Evolutionary conservation across 2,329 filamentous ascomycete species (phyloP), one percentile per base, ranked within the genome.

Genomic region (Nigrospora osmanthi): DNA sequence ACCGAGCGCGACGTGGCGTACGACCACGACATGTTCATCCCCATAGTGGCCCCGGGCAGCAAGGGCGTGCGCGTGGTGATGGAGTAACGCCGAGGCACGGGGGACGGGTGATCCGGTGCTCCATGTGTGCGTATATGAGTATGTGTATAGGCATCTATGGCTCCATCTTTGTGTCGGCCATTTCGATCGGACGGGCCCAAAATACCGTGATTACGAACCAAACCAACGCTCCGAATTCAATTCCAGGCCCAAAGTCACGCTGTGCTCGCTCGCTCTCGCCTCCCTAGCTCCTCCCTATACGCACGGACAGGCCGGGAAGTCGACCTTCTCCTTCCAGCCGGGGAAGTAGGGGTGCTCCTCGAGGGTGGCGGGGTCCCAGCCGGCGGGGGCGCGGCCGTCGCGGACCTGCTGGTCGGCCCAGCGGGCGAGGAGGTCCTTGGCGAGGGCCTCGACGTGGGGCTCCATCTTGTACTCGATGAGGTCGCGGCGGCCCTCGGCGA

Each of bases 1-100:
- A 49, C 47, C n/a, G 23, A 44, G 33, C 40, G 51, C n/a, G 58
- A 61, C 35, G 49, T 62, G 28, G 50, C 46, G 15, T 60, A 60
- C 38, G 54, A 60, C 32, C 53, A 57, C 28, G 56, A 58, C 42
- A 45, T 54, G 49, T 47, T 58, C 12, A 37, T 54, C 5, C 47
- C 55, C 7, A 41, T 48, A 28, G 46, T 50, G 1, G 38, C 35
- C 12, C 43, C 34, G 4, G 44, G 38, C 2, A 42, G 37, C 11
- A 45, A 45, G 11, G 49, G 52, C 0, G 47, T 55, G 3, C 41
- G 48, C 17, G 44, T 48, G 14, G 6, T 45, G 12, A 38, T 49
- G 37, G 38, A 33, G 6, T 40, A 33, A 16, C 7, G 23, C 23
- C 7, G 4, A 10, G 9, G 23, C 5, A 28, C 6, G 23, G 23